Evolutionary conservation across 345 rosid genomes (phyloP).

Genomic region (Eucalyptus caleyi): DNA sequence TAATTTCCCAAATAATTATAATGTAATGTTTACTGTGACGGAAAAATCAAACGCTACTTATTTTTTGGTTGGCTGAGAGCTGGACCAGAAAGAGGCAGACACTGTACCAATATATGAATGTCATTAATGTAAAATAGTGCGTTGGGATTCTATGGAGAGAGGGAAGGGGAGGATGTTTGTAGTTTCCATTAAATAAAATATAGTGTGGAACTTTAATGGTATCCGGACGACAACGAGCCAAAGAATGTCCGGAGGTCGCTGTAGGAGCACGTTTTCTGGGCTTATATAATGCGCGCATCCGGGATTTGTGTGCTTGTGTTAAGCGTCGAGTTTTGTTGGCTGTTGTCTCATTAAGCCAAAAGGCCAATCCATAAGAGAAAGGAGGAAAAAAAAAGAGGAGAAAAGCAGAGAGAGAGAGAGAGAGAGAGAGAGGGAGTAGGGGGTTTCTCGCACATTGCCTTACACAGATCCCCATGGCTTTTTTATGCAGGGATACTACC

Average conservation of each 20-base stretch:
- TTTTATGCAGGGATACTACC: conserved; percentile 30
- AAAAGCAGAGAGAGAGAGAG: background rate
- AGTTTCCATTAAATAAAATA: background rate
- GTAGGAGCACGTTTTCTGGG: background rate
- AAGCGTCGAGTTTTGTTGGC: background rate
- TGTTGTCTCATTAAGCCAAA: background rate
- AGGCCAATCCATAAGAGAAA: background rate
- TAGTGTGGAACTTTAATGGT: background rate
- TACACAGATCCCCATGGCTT: conserved; percentile 1
- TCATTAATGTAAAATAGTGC: background rate
- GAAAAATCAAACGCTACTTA: background rate
- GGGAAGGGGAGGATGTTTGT: background rate
- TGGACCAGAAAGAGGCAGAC: background rate
- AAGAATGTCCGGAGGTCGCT: background rate
- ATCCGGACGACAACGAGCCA: background rate
- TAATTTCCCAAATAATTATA: background rate
- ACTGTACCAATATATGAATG: background rate
- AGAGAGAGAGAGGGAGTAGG: background rate
- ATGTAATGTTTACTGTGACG: background rate
- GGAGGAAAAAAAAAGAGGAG: background rate
- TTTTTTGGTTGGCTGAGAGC: background rate
- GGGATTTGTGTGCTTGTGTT: background rate
- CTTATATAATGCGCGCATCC: background rate
- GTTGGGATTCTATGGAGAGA: background rate
- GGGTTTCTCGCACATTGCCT: background rate